Conservation (phyloP, 306 rosid genomes). For the Prunus padus region DNA sequence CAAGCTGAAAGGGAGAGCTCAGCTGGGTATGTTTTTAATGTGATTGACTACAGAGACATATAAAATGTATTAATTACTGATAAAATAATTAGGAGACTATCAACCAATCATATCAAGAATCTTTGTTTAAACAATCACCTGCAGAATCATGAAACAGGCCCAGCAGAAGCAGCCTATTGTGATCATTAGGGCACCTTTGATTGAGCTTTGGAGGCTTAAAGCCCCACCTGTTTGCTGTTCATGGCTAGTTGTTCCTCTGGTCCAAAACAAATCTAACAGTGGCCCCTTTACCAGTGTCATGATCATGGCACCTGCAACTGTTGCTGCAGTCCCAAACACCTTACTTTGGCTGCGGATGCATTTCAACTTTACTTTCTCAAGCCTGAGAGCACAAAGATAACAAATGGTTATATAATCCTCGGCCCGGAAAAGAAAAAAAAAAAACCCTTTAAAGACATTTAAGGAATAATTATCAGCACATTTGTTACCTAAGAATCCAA, state of each 20-base stretch:
- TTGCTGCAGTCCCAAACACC: conserved; percentile 71
- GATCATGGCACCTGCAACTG: conserved; percentile 83
- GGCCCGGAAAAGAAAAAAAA: not conserved
- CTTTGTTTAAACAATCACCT: conserved; percentile 39
- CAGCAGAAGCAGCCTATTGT: conserved; percentile 71
- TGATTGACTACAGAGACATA: conserved; percentile 49
- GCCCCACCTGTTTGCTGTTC: conserved; percentile 18
- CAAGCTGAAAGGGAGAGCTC: conserved; percentile 85
- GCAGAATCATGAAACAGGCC: conserved; percentile 76
- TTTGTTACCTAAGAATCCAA: conserved; percentile 54
- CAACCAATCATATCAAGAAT: not conserved
- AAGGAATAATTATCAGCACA: not conserved
- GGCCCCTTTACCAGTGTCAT: conserved; percentile 89
- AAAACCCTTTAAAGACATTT: not conserved
- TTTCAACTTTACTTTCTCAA: conserved; percentile 61
- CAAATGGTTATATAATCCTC: not conserved
- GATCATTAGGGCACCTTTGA: conserved; percentile 69
- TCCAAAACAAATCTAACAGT: conserved; percentile 45
- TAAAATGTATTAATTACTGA: too few relatives aligned
- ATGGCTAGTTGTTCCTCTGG: conserved; percentile 18
- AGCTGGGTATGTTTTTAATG: conserved; percentile 74
- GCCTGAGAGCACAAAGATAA: conserved; percentile 33
- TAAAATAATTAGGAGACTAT: too few relatives aligned
- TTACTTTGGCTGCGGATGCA: conserved; percentile 71
- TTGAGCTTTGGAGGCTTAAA: conserved; percentile 39